Conservation (phyloP, 495 filamentous ascomycete species). For the Pyrenula massariospora region DNA sequence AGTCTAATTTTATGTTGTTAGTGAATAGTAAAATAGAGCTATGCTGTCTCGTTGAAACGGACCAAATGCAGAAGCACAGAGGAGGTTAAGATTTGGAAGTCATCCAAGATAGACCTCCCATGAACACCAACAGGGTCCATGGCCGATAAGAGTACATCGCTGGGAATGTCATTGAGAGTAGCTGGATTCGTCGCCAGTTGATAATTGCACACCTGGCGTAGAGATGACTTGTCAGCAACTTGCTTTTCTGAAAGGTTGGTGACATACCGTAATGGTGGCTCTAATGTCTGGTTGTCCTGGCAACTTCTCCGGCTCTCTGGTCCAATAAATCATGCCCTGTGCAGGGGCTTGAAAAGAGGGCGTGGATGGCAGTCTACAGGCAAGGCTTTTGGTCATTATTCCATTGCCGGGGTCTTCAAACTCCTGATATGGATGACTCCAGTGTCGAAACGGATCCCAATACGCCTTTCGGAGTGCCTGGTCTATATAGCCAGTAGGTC, state of each 20-base stretch:
- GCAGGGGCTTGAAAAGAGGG: too few relatives aligned
- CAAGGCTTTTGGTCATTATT: background rate
- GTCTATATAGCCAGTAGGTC: background rate
- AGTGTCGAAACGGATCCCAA: background rate
- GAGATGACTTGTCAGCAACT: background rate
- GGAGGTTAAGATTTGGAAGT: background rate
- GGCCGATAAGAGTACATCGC: background rate
- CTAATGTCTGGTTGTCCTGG: background rate
- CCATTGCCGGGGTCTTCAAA: background rate
- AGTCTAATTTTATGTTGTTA: background rate
- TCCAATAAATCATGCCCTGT: background rate
- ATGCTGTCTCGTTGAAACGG: background rate
- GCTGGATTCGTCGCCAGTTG: background rate
- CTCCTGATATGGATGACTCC: background rate
- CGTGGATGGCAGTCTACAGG: background rate
- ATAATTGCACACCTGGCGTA: background rate
- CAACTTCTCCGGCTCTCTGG: background rate
- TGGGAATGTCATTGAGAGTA: background rate
- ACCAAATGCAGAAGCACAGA: background rate
- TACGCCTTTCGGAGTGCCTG: background rate
- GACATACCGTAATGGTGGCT: background rate
- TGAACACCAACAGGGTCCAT: background rate
- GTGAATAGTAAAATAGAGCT: background rate
- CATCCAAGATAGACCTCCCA: background rate
- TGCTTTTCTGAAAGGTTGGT: background rate